Conservation (phyloP, 768 basidiomycete genomes). For the Peribolospora kevripleyi region DNA sequence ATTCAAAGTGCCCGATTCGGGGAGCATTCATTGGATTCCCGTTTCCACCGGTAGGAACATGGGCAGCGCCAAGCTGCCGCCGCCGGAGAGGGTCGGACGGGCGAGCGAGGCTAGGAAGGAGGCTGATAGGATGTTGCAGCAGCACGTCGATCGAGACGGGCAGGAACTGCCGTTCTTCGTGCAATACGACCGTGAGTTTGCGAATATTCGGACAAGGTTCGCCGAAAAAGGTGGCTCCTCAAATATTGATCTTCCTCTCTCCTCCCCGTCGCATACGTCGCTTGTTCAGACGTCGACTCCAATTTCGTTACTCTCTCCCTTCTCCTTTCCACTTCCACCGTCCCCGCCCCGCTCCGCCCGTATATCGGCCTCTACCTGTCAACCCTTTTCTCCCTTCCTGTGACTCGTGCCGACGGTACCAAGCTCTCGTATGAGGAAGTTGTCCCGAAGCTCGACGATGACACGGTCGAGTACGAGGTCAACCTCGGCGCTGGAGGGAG, state of each 20-base stretch:
- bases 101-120: conserved; percentile 1
- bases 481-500: conserved; percentile 38
- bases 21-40: conserved; percentile 77
- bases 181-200: conserved; percentile 47
- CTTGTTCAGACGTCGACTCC: conserved; percentile 31
- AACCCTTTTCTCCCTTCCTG: conserved; percentile 70
- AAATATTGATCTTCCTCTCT: not conserved
- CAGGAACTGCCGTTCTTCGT: conserved; percentile 57
- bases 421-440: conserved; percentile 65
- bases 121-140: conserved; percentile 25
- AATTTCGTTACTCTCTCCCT: conserved; percentile 70
- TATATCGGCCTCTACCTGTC: conserved; percentile 47
- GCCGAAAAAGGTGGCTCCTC: not conserved
- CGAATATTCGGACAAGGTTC: not conserved
- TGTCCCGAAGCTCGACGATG: conserved; percentile 64
- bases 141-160: conserved; percentile 44
- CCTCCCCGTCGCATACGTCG: rapidly evolving
- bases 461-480: conserved; percentile 66
- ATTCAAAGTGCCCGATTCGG: conserved; percentile 79
- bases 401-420: conserved; percentile 43
- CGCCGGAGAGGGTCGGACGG: no score
- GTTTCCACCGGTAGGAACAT: conserved; percentile 41
- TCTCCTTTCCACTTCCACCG: conserved; percentile 45
- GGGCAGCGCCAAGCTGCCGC: conserved; percentile 24
- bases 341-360: conserved; percentile 53